A percentile compares a stretch with the other conserved stretches of the same genome.
These are phyloP conservation scores for Elsinoe arachidis DNA, from an alignment of 2,329 filamentous ascomycete genomes.

Conservation along the genomic window DNA sequence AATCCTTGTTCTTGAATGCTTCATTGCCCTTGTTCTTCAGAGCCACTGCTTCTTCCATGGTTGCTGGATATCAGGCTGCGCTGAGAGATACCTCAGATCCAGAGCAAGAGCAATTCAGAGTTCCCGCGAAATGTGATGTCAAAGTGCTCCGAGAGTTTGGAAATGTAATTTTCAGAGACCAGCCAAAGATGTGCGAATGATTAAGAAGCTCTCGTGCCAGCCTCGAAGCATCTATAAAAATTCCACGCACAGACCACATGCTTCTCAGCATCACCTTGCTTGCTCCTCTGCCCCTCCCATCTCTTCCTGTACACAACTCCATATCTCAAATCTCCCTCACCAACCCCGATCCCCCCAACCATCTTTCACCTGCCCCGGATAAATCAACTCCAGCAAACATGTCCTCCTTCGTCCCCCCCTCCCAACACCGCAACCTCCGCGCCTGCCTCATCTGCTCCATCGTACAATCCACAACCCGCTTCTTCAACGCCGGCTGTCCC, in stretches of 20 bases:
- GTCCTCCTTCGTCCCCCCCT: constrained; percentile 60
- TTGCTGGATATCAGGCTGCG: background rate
- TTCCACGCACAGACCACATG: constrained; percentile 4
- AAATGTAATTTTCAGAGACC: too few species aligned
- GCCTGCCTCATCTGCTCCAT: constrained; percentile 99
- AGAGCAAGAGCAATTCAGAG: background rate
- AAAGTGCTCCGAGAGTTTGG: too few species aligned
- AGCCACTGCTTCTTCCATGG: constrained; percentile 61
- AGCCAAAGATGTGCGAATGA: background rate
- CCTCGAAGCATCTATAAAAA: constrained; percentile 9
- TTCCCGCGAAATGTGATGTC: background rate
- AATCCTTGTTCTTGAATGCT: constrained; percentile 82
- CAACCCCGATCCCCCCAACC: background rate
- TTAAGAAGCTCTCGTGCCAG: background rate
- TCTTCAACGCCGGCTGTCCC: constrained; percentile 79
- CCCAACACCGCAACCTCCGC: constrained; percentile 76
- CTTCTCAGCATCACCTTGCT: background rate
- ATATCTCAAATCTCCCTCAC: background rate
- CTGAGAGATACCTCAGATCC: background rate
- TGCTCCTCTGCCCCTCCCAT: background rate
- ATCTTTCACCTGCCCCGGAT: too few species aligned
- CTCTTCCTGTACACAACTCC: background rate
- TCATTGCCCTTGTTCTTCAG: constrained; percentile 93
- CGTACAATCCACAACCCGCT: constrained; percentile 73
- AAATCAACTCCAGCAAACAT: constrained; percentile 26